Evolutionary conservation across 2,329 filamentous ascomycete species (phyloP), one percentile per base, ranked within the genome.

Genomic region (Neonectria magnoliae): DNA sequence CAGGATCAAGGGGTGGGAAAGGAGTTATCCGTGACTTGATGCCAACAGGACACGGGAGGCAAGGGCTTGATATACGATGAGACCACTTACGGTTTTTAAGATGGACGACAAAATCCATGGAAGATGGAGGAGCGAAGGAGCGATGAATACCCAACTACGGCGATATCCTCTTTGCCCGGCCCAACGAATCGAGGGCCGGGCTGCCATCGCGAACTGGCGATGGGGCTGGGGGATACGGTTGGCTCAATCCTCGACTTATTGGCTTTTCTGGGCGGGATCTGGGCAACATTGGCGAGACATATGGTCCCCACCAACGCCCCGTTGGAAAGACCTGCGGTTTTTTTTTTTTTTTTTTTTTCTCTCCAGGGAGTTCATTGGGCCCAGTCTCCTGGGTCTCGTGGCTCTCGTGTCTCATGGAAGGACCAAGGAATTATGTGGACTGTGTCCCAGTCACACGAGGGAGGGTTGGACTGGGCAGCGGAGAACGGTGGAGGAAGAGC

Each of bases 311-410:
- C 60, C 64, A 18, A 53, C 41, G 54, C 62, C 53, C 60, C 51
- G 36, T 74, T 71, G 72, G 72, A 74, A 73, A 70, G 53, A 59
- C 47, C 29, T 68, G 63, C 41, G 50, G 29, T 27, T 44, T 36
- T 47, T 44, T 62, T 54, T 42, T 53, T 55, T 59, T 56, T 47
- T 42, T 41, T 20, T 50, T 42, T 60, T 50, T 59, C 52, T 52
- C 42, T 33, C 22, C 55, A 25, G 44, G 47, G 36, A 38, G 13
- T 38, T 60, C 59, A 60, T 57, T 65, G 33, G 65, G 42, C 51
- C 57, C 25, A 18, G 22, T 7, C 29, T 52, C 47, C 6, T 29
- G 14, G 22, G 38, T 33, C 31, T 48, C 14, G 31, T 20, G 38
- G 41, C 48, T 42, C 47, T 67, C 54, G 54, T 42, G 9, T 18